Evolutionary conservation across 1,284 basidiomycete species (phyloP).

Genomic region (Erythrobasidium hasegawianum): DNA sequence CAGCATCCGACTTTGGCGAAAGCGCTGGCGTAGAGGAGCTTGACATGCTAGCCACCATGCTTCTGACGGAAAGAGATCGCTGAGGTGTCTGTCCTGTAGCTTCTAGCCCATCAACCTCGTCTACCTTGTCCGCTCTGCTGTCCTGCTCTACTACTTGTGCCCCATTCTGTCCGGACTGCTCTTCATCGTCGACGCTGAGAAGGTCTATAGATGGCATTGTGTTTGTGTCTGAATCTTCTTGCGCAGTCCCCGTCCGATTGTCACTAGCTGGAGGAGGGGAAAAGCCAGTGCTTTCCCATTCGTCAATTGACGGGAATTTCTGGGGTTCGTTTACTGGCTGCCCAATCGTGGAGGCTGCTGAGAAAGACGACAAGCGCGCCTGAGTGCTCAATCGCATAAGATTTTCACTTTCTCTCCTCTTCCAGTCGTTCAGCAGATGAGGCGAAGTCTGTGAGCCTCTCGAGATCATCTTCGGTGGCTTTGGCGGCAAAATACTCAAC

Average conservation of each 20-base stretch:
- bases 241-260: no score
- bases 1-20: not conserved
- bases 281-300: slow-evolving; percentile 18
- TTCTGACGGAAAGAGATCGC: no score
- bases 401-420: slow-evolving; percentile 6
- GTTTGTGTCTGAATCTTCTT: not conserved
- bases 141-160: no score
- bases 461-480: slow-evolving; percentile 40
- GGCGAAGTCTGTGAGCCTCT: slow-evolving; percentile 43
- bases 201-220: not conserved
- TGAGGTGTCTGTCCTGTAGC: no score
- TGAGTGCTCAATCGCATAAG: slow-evolving; percentile 8
- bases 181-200: slow-evolving; percentile 27
- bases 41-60: not conserved
- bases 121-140: no score
- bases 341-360: not conserved
- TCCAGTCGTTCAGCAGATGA: slow-evolving; percentile 38
- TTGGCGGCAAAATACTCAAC: slow-evolving; percentile 11
- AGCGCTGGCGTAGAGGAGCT: not conserved
- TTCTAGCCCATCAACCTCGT: no score
- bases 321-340: slow-evolving; percentile 2
- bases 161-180: no score
- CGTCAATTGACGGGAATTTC: not conserved
- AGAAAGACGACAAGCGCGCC: slow-evolving; percentile 5
- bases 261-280: slow-evolving; percentile 18